Conservation (phyloP, 768 basidiomycete genomes). For the Suillus subaureus region DNA sequence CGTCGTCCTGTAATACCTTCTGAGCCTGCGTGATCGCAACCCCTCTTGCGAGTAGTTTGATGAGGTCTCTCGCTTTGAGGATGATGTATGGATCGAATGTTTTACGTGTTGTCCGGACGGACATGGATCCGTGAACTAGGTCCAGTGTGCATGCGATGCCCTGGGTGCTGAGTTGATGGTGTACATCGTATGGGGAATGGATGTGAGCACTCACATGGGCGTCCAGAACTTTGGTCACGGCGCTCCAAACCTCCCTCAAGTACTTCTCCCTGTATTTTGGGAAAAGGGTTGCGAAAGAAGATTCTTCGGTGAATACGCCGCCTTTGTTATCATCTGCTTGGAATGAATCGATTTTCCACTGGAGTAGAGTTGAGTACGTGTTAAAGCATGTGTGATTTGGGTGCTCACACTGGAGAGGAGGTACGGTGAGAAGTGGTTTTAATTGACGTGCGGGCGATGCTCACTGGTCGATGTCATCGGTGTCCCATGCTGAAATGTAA, state of each 20-base stretch:
- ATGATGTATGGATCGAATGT: constrained; percentile 97
- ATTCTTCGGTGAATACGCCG: constrained; percentile 90
- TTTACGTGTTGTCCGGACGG: constrained; percentile 94
- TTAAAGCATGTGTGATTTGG: too few species aligned
- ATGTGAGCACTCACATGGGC: constrained; percentile 56
- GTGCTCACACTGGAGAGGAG: constrained; percentile 44
- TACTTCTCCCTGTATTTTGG: constrained; percentile 99
- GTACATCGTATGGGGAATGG: background rate
- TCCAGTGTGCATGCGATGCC: constrained; percentile 91
- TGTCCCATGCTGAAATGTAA: constrained; percentile 85
- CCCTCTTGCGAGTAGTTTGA: constrained; percentile 92
- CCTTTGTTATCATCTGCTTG: constrained; percentile 72
- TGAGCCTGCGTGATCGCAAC: constrained; percentile 84
- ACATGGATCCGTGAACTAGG: constrained; percentile 96
- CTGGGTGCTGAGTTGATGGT: constrained; percentile 39
- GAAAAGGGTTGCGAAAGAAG: constrained; percentile 96
- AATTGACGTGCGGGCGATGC: constrained; percentile 31
- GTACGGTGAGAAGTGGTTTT: constrained; percentile 11
- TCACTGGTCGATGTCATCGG: constrained; percentile 98
- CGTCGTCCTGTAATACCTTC: constrained; percentile 86
- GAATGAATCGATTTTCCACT: constrained; percentile 94
- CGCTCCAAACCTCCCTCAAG: constrained; percentile 91
- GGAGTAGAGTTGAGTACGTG: constrained; percentile 17
- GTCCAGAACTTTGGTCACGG: constrained; percentile 84
- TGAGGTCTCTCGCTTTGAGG: constrained; percentile 93